These are phyloP conservation scores for Pseudopyricularia javanii DNA, from an alignment of 2,329 filamentous ascomycete species.

Conservation along the genomic window DNA sequence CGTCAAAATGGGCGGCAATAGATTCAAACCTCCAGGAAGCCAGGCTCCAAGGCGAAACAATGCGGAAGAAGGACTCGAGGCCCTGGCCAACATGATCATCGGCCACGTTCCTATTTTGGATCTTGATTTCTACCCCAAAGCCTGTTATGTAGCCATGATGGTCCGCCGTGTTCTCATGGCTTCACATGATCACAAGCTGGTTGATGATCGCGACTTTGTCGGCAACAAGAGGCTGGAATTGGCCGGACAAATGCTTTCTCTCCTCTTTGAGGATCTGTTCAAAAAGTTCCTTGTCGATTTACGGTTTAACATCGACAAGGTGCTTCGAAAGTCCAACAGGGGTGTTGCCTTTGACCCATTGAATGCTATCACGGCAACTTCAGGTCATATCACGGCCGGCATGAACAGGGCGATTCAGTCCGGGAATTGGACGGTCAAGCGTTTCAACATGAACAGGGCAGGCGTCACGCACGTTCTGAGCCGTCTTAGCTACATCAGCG, in stretches of 20 bases:
- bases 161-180: slow-evolving; percentile 92
- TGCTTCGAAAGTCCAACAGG: slow-evolving; percentile 84
- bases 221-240: slow-evolving; percentile 94
- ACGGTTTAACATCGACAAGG: slow-evolving; percentile 90
- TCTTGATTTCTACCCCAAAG: slow-evolving; percentile 93
- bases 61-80: slow-evolving; percentile 84
- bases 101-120: slow-evolving; percentile 87
- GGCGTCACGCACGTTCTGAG: slow-evolving; percentile 95
- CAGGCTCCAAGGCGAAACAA: slow-evolving; percentile 57
- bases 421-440: slow-evolving; percentile 94
- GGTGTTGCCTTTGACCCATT: slow-evolving; percentile 81
- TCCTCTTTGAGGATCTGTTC: slow-evolving; percentile 95
- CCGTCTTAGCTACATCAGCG: slow-evolving; percentile 89
- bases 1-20: slow-evolving; percentile 61
- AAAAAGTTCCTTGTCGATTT: slow-evolving; percentile 86
- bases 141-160: slow-evolving; percentile 94
- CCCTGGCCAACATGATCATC: slow-evolving; percentile 82
- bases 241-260: slow-evolving; percentile 83
- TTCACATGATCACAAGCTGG: slow-evolving; percentile 73
- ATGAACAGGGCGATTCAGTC: slow-evolving; percentile 96
- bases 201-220: slow-evolving; percentile 95
- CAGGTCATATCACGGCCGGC: slow-evolving; percentile 77
- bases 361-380: slow-evolving; percentile 71
- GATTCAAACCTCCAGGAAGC: slow-evolving; percentile 34
- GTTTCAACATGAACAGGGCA: slow-evolving; percentile 96